Evolutionary conservation across 345 rosid genomes (phyloP).

Genomic region (Balakata baccata): DNA sequence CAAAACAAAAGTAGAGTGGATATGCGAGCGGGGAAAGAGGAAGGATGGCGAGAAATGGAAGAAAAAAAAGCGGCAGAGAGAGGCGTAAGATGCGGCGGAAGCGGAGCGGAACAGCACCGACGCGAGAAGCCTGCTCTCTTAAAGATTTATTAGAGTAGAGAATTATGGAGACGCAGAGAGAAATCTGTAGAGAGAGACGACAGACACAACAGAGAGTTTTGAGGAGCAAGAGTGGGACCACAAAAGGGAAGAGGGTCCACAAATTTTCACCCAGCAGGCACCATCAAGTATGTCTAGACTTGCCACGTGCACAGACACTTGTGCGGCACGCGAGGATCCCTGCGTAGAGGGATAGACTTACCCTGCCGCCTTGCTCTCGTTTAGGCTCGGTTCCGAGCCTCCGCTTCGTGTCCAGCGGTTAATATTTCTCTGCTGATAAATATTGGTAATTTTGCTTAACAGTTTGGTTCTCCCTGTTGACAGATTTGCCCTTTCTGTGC

Average conservation of each 20-base stretch:
- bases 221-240: background rate
- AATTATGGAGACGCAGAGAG: background rate
- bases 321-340: constrained; percentile 66
- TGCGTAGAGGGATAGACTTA: background rate
- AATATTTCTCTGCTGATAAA: no score
- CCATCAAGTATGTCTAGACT: constrained; percentile 4
- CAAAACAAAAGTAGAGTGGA: background rate
- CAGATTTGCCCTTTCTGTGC: background rate
- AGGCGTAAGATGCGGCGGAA: background rate
- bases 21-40: background rate
- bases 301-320: constrained; percentile 40
- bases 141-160: background rate
- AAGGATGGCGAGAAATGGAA: background rate
- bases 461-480: background rate
- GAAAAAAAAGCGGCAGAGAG: background rate
- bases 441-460: background rate
- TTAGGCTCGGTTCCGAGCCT: constrained; percentile 51
- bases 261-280: background rate
- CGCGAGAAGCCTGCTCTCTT: background rate
- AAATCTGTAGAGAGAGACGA: constrained; percentile 28
- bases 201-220: background rate
- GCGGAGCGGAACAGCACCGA: constrained; percentile 14
- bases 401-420: background rate
- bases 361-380: background rate
- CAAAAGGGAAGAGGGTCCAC: background rate